Evolutionary conservation across 495 filamentous ascomycete species (phyloP), one percentile per base, ranked within the genome.

Genomic region (Coniosporium apollinis): DNA sequence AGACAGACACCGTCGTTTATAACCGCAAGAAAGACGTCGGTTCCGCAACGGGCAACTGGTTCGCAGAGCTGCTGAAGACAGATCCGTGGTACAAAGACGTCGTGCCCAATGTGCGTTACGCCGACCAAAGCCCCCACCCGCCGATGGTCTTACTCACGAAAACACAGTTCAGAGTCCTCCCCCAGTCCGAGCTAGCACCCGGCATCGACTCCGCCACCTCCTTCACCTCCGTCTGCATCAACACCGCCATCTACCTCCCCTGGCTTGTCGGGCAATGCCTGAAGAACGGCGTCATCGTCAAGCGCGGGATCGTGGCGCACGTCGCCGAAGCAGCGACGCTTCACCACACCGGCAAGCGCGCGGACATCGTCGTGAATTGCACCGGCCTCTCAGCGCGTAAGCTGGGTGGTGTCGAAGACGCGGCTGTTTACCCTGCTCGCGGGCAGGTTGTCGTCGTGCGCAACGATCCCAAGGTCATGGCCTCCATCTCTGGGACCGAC

Each of bases 361-460:
- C 75, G 0, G 72, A 83, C 43, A 45, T 94, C 0, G 60, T 94
- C 0, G 59, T 97, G 22, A 97, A 97, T 45, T 84, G 86, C 48
- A 86, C 87, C 0, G 89, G 91, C 0, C 56, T 97, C 11, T 61
- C 72, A 17, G 72, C 83, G 1, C 67, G 57, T 16, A 72, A 60
- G 32, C 67, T 97, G 0, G 85, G 84, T 18, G 89, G 89, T 15
- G 89, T 96, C 1, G 64, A 66, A 58, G 89, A 97, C 43, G 50
- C 53, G 30, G 71, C 65, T 3, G 69, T 96, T 20, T 64, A 73
- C 33, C 87, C 89, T 2, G 79, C 66, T 1, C 71, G 89, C 1
- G 89, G 87, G 7, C 89, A 97, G 57, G 77, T 82, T 19, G 81
- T 94, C 0, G 46, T 96, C 0, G 89, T 97, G 7, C 60, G 86